Evolutionary conservation across 208 protist genomes (phyloP).

Genomic region (Leishmania martiniquensis): DNA sequence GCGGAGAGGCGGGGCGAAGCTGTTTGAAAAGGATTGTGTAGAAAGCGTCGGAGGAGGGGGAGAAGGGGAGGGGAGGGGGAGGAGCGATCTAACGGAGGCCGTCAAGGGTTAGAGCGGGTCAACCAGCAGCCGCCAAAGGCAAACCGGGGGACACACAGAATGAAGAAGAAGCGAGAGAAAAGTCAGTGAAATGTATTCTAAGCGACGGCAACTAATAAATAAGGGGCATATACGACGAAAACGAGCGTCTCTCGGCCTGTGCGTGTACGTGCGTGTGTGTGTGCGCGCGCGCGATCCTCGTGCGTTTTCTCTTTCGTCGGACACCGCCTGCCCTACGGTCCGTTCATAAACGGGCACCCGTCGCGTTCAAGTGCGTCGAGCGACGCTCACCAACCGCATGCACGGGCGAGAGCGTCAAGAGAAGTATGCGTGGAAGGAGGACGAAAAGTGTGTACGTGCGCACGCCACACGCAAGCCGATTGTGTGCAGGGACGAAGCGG

Average conservation of each 20-base stretch:
- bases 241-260: background rate
- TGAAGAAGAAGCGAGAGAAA: background rate
- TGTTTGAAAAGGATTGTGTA: background rate
- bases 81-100: no score
- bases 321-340: background rate
- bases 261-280: background rate
- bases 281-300: background rate
- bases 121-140: background rate
- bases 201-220: background rate
- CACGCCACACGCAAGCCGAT: background rate
- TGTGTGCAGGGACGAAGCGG: background rate
- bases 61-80: no score
- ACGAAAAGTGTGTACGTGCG: background rate
- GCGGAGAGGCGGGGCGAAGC: background rate
- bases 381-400: background rate
- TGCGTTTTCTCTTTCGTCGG: background rate
- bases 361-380: conserved; percentile 1
- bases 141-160: background rate
- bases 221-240: background rate
- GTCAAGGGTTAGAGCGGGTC: no score
- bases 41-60: background rate
- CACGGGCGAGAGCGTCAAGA: background rate
- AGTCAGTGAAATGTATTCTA: background rate
- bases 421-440: background rate
- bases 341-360: no score